A percentile compares a stretch with the other conserved stretches of the same genome.
These are phyloP conservation scores for Dalbergia cultrata DNA, from an alignment of 306 rosid genomes.

Conservation along the genomic window DNA sequence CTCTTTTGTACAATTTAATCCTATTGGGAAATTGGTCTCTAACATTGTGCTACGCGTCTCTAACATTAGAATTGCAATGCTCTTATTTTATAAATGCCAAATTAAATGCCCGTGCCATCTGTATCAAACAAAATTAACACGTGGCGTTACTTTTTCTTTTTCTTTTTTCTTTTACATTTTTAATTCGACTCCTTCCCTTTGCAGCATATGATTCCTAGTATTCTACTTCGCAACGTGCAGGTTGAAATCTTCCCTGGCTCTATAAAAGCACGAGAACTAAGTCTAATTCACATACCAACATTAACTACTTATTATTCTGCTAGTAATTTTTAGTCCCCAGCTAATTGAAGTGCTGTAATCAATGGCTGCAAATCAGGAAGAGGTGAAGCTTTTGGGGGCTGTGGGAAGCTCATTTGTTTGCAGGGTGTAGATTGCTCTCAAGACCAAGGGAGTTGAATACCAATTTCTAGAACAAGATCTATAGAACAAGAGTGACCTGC, in stretches of 20 bases:
- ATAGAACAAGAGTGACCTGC: constrained; percentile 47
- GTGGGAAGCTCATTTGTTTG: constrained; percentile 58
- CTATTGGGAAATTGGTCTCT: too few species aligned
- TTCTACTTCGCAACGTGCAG: neutral
- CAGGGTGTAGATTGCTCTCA: constrained; percentile 59
- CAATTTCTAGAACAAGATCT: constrained; percentile 50
- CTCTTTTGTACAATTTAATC: too few species aligned
- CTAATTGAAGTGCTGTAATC: neutral
- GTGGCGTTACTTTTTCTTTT: too few species aligned
- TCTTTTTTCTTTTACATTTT: too few species aligned
- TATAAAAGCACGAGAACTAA: neutral
- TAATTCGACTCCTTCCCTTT: too few species aligned
- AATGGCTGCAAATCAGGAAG: constrained; percentile 46
- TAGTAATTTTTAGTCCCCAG: neutral
- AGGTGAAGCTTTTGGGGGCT: constrained; percentile 54
- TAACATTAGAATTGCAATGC: too few species aligned
- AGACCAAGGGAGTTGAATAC: constrained; percentile 55
- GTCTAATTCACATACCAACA: neutral
- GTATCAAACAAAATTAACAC: too few species aligned
- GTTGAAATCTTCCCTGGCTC: neutral
- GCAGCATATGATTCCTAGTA: neutral
- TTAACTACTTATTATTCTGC: neutral
- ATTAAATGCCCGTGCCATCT: too few species aligned
- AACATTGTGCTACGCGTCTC: too few species aligned
- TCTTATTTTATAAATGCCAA: too few species aligned